Percentiles rank a stretch among this genome's conserved stretches.
These are phyloP conservation scores for Aspergillus sp. DNA, from an alignment of 2,329 filamentous ascomycete species.

Conservation along the genomic window DNA sequence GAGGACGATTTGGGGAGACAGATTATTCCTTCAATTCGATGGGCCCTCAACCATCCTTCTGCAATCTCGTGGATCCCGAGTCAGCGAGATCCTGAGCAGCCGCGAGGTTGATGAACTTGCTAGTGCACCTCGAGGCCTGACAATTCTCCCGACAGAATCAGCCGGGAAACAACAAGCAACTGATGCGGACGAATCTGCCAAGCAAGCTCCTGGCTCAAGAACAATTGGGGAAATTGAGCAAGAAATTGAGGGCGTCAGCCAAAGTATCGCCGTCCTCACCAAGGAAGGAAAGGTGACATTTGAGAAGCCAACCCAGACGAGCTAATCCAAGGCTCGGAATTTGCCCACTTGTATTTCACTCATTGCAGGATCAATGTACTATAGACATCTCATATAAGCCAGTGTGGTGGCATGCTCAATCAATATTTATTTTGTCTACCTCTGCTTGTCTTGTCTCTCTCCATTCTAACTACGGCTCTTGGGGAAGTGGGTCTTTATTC, in stretches of 20 bases:
- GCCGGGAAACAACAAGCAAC: slow-evolving; percentile 14
- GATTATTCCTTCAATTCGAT: slow-evolving; percentile 85
- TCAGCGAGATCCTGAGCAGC: slow-evolving; percentile 74
- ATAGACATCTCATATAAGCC: slow-evolving; percentile 18
- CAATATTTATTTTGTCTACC: background rate
- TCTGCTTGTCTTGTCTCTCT: background rate
- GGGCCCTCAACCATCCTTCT: slow-evolving; percentile 84
- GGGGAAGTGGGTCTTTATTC: background rate
- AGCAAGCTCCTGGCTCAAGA: slow-evolving; percentile 23
- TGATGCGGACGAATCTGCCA: slow-evolving; percentile 9
- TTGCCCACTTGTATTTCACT: slow-evolving; percentile 15
- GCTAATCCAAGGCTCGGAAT: slow-evolving; percentile 11
- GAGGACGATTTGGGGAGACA: slow-evolving; percentile 87
- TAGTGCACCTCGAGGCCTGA: slow-evolving; percentile 71
- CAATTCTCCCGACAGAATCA: slow-evolving; percentile 57
- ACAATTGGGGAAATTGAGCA: slow-evolving; percentile 30
- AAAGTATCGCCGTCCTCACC: slow-evolving; percentile 54
- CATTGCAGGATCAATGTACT: slow-evolving; percentile 24
- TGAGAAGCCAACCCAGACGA: slow-evolving; percentile 38
- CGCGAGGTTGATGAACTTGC: slow-evolving; percentile 89
- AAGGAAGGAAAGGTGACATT: slow-evolving; percentile 68
- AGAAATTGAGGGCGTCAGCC: slow-evolving; percentile 31
- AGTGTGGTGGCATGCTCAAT: background rate
- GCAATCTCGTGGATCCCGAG: slow-evolving; percentile 77
- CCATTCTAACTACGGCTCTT: background rate